These are phyloP conservation scores for Cutaneotrichosporon arboriforme DNA, from an alignment of 1,284 basidiomycete species.

Conservation along the genomic window DNA sequence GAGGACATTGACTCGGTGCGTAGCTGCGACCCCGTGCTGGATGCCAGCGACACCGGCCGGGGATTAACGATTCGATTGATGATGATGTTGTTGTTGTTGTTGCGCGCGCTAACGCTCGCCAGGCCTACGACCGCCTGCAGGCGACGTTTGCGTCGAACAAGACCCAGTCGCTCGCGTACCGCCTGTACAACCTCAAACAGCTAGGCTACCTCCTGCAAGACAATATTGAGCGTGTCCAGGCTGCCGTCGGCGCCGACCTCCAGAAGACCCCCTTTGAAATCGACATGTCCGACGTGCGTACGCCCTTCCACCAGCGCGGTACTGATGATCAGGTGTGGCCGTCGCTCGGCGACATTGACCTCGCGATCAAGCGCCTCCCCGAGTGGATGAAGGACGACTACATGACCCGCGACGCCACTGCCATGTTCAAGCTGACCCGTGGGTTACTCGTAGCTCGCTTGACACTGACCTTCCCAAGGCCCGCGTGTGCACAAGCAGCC, in stretches of 20 bases:
- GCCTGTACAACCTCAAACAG: conserved; percentile 60
- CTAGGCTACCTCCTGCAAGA: conserved; percentile 60
- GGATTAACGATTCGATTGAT: too few species aligned
- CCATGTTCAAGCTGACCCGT: conserved; percentile 41
- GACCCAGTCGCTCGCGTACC: conserved; percentile 55
- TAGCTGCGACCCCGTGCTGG: too few species aligned
- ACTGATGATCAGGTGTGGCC: conserved; percentile 39
- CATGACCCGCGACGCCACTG: conserved; percentile 52
- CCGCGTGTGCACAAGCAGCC: conserved; percentile 67
- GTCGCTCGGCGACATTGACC: conserved; percentile 58
- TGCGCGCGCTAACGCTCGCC: too few species aligned
- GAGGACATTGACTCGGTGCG: conserved; percentile 20
- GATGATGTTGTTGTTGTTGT: not conserved
- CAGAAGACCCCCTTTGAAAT: conserved; percentile 50
- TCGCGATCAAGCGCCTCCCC: conserved; percentile 62
- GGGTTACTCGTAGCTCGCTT: conserved; percentile 1
- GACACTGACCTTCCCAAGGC: conserved; percentile 55
- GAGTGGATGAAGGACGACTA: conserved; percentile 70
- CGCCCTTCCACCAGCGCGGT: conserved; percentile 1
- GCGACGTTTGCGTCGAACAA: conserved; percentile 54
- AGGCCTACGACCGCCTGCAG: conserved; percentile 53
- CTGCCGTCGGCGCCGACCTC: conserved; percentile 55
- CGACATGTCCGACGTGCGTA: conserved; percentile 35
- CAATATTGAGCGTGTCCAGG: conserved; percentile 53
- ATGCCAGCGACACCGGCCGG: not conserved